phyloP scores from a whole-genome alignment of 371 early-diverging fungal genomes.

The Batkoa obscura region DNA sequence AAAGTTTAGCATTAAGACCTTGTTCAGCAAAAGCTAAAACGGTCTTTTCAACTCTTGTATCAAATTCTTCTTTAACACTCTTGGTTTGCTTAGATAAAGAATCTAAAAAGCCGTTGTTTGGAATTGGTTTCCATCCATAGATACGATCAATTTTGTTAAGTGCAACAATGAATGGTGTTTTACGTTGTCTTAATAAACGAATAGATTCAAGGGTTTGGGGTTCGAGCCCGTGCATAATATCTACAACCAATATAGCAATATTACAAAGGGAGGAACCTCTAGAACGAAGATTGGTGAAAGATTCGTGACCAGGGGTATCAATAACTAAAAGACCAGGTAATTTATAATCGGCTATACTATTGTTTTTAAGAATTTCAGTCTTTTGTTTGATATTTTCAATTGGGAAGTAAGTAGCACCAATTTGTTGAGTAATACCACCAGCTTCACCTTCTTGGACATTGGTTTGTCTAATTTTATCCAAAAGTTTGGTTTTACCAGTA shows the following conservation, averaged over 20 bases:
- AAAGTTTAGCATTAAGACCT: slow-evolving; percentile 90
- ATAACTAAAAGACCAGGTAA: slow-evolving; percentile 97
- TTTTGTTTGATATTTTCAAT: slow-evolving; percentile 80
- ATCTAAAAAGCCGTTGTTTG: slow-evolving; percentile 64
- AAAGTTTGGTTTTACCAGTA: slow-evolving; percentile 96
- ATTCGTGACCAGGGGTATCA: slow-evolving; percentile 99
- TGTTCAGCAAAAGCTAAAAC: slow-evolving; percentile 91
- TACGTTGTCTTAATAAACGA: slow-evolving; percentile 77
- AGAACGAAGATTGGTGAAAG: slow-evolving; percentile 96
- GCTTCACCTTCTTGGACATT: slow-evolving; percentile 99
- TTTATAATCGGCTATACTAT: slow-evolving; percentile 25
- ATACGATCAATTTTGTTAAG: slow-evolving; percentile 99
- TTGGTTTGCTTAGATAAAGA: slow-evolving; percentile 62
- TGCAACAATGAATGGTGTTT: slow-evolving; percentile 99
- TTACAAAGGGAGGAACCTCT: slow-evolving; percentile 99
- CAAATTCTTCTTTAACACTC: slow-evolving; percentile 73
- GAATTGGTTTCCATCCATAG: slow-evolving; percentile 83
- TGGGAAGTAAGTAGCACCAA: slow-evolving; percentile 99
- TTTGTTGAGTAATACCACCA: slow-evolving; percentile 99
- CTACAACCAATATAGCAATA: slow-evolving; percentile 99
- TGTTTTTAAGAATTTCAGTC: slow-evolving; percentile 44
- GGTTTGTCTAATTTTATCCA: slow-evolving; percentile 99
- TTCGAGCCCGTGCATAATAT: slow-evolving; percentile 99
- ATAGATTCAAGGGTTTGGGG: slow-evolving; percentile 98
- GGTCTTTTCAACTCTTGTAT: slow-evolving; percentile 61